Evolutionary conservation across 768 basidiomycete genomes (phyloP).

Genomic region (Russula lepida): DNA sequence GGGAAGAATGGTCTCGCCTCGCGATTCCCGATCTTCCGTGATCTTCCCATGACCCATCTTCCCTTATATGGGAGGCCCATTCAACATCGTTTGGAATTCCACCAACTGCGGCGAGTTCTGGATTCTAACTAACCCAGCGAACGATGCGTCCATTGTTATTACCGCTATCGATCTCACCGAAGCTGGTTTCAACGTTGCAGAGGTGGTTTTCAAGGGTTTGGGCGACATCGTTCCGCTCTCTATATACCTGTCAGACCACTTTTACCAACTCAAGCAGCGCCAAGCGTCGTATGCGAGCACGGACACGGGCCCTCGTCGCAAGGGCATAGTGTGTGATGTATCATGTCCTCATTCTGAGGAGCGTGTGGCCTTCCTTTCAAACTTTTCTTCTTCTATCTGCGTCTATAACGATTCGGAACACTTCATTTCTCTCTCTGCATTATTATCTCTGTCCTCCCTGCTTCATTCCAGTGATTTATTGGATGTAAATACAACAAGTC

Average conservation of each 20-base stretch:
- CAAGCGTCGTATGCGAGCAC: no score
- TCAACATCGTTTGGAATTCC: constrained; percentile 45
- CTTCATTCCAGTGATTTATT: background rate
- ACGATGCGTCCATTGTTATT: constrained; percentile 35
- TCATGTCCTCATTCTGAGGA: no score
- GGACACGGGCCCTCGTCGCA: no score
- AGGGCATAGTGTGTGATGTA: no score
- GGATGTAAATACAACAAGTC: no score
- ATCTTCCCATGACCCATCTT: constrained; percentile 49
- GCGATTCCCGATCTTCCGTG: constrained; percentile 40
- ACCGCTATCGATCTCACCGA: constrained; percentile 44
- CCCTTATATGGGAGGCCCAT: constrained; percentile 50
- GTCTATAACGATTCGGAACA: background rate
- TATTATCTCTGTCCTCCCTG: background rate
- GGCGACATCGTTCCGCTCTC: no score
- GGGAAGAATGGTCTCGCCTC: constrained; percentile 44
- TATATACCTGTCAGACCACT: no score
- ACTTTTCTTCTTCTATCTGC: background rate
- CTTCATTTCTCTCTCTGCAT: background rate
- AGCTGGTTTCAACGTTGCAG: constrained; percentile 33
- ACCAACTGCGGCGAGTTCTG: constrained; percentile 52
- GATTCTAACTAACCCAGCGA: constrained; percentile 41
- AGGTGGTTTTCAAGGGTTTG: no score
- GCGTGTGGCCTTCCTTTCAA: background rate
- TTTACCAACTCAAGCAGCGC: no score